Base-by-base conservation (phyloP, 257 asterid genomes). In the Voacanga thouarsii region DNA sequence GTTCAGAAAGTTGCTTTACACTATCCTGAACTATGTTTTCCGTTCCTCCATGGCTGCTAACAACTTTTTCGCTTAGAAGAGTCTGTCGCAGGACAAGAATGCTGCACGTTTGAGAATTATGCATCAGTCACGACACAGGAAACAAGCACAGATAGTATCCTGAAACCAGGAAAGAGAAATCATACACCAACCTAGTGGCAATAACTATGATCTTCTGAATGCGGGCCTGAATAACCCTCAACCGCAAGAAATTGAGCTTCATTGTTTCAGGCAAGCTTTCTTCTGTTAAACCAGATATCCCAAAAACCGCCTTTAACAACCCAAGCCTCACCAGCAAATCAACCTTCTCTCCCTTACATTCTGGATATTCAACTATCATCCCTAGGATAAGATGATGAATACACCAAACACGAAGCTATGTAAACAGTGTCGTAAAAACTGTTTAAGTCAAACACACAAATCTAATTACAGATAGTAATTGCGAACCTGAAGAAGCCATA, bases 251-350 rank as follows among this genome's bases (percentile, higher is more conserved):
- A 80, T 96, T 92, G n/a, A 96, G 96, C 82, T 79, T 88, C 93
- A 93, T 84, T 71, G 99, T 96, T 84, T 96, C 99, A 0, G 99
- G 99, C 77, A 93, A 88, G 81, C 80, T 86, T 45, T 83, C 93
- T 87, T 89, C 92, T 11, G 89, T 86, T 80, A 96, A 75, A 78
- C 99, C 99, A 65, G 90, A 72, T 61, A 91, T 86, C 82, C 83
- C 87, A 82, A 80, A 84, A 19, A 89, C 98, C 89, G 88, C 72
- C 89, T 85, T 96, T 67, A 96, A 85, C 84, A 96, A 78, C 75
- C 98, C 99, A 80, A 96, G 85, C 82, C 98, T 90, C 83, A 90
- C 97, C 80, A 82, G 77, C 84, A 91, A 77, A 89, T 93, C 99
- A 49, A 88, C 77, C 81, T 89, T 89, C 77, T 89, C 97, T 49